phyloP scores from a whole-genome alignment of 75 land plant genomes.

The Chamaecyparis obtusa region DNA sequence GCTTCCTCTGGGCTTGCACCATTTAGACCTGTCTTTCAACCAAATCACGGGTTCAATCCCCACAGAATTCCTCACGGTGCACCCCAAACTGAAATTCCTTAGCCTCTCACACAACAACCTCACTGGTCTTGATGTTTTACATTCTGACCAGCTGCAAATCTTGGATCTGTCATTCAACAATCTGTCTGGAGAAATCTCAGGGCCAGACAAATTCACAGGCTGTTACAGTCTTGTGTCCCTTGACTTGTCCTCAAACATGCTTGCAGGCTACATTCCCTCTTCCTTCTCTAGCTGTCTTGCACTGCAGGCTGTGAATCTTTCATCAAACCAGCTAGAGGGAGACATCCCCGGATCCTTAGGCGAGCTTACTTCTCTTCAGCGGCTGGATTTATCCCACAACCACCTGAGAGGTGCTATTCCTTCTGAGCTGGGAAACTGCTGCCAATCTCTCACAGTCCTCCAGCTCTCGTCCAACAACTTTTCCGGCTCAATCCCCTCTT shows the following conservation, averaged over 20 bases:
- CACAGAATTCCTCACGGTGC: constrained; percentile 22
- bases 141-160: constrained; percentile 30
- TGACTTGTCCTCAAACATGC: constrained; percentile 46
- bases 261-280: constrained; percentile 27
- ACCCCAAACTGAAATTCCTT: constrained; percentile 30
- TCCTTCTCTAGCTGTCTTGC: constrained; percentile 35
- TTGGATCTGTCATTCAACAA: constrained; percentile 82
- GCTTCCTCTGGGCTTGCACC: constrained; percentile 20
- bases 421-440: constrained; percentile 44
- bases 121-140: constrained; percentile 18
- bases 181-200: constrained; percentile 42
- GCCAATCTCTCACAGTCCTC: constrained; percentile 42
- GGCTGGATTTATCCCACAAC: constrained; percentile 63
- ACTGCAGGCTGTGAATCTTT: constrained; percentile 42
- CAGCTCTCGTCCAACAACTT: constrained; percentile 46
- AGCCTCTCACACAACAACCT: constrained; percentile 55
- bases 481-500: constrained; percentile 54
- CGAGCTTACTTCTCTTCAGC: constrained; percentile 33
- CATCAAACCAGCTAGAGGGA: constrained; percentile 49
- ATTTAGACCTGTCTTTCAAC: constrained; percentile 46
- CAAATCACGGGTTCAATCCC: constrained; percentile 37
- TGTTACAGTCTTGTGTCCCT: constrained; percentile 41
- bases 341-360: constrained; percentile 40
- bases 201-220: constrained; percentile 1
- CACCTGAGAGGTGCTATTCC: constrained; percentile 63